Evolutionary conservation across 2,329 filamentous ascomycete species (phyloP), one percentile per base, ranked within the genome.

Genomic region (Tolypocladium inflatum): DNA sequence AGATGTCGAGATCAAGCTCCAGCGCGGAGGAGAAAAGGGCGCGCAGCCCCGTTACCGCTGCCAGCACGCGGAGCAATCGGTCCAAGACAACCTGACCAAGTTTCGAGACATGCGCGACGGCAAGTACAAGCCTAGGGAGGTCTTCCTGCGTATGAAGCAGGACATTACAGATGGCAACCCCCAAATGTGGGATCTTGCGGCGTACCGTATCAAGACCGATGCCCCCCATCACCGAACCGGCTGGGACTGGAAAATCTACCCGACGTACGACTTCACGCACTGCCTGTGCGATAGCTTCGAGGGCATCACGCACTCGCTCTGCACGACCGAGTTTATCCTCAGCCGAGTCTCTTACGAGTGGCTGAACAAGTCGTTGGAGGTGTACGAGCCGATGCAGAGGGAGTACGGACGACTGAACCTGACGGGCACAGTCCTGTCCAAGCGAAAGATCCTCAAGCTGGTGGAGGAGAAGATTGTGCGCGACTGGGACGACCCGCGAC

Each of bases 131-230:
- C 87, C 91, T 1, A 85, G 86, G 66, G 87, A 91, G 71, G 93
- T 91, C 2, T 89, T 91, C 66, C 77, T 97, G 56, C 86, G 93
- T 61, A 97, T 97, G 92, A 96, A 96, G 78, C 90, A 96, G 79
- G 83, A 91, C 63, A 90, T 90, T 62, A 83, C 84, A 55, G 87
- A 88, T 65, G 87, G 88, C 37, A 97, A 97, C 71, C 91, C 92
- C 8, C 90, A 96, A 73, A 92, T 96, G 89, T 97, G 93, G 93
- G 93, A 97, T 78, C 76, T 96, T 57, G 89, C 90, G 2, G 93
- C 93, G 19, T 97, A 96, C 73, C 85, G 93, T 60, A 87, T 97
- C 61, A 83, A 88, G 66, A 85, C 89, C 48, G 75, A 83, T 59
- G 79, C 79, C 60, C 80, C 85, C 50, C 91, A 96, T 70, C 85